Evolutionary conservation across 768 basidiomycete genomes (phyloP).

Genomic region (Russula ochroleuca): DNA sequence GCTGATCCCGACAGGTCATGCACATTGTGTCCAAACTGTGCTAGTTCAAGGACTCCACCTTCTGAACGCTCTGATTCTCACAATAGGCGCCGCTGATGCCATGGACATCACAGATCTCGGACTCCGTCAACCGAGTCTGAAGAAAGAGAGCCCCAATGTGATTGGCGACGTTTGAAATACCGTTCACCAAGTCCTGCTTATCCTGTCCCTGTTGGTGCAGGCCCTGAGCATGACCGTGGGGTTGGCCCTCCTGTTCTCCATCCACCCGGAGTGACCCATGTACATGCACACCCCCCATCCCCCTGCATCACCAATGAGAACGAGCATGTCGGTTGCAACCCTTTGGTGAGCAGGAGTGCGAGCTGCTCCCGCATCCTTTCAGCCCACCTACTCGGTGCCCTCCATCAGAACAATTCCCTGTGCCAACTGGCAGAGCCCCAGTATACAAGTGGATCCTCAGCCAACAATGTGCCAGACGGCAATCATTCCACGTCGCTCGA

Average conservation of each 20-base stretch:
- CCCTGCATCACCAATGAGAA: slow-evolving; percentile 2
- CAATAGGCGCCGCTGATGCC: background rate
- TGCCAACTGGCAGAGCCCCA: slow-evolving; percentile 32
- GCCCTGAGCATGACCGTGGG: slow-evolving; percentile 11
- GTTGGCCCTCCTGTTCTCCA: background rate
- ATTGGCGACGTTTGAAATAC: background rate
- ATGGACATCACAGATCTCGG: background rate
- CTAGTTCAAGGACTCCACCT: slow-evolving; percentile 12
- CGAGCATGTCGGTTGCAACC: background rate
- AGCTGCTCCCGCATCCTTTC: slow-evolving; percentile 17
- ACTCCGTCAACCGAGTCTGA: slow-evolving; percentile 5
- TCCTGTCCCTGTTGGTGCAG: slow-evolving; percentile 3
- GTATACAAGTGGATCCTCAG: slow-evolving; percentile 68
- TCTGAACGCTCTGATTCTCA: slow-evolving; percentile 8
- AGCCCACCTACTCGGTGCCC: slow-evolving; percentile 2
- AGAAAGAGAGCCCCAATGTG: slow-evolving; percentile 1
- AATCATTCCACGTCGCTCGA: slow-evolving; percentile 5
- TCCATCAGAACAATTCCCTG: slow-evolving; percentile 5
- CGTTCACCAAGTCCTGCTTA: slow-evolving; percentile 1
- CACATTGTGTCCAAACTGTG: slow-evolving; percentile 6
- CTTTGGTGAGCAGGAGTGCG: background rate
- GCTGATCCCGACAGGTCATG: background rate
- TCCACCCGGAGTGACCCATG: slow-evolving; percentile 4
- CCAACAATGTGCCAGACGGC: slow-evolving; percentile 19
- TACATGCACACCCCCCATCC: slow-evolving; percentile 6